Evolutionary conservation across 169 alveolate genomes (phyloP), one percentile per base, ranked within the genome.

Genomic region (Fabrea salina): DNA sequence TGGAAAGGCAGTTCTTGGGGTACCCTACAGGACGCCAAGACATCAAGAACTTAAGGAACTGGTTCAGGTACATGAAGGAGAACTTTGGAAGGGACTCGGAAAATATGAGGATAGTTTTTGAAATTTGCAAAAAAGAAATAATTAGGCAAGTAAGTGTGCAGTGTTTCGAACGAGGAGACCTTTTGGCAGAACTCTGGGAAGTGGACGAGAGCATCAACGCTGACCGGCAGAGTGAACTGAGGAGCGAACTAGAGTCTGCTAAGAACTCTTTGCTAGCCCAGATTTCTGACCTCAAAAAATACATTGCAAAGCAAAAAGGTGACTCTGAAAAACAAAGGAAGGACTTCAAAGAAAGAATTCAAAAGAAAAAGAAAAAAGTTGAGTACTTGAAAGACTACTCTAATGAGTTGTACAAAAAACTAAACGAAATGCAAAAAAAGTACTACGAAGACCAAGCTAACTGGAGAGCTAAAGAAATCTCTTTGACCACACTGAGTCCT

Each of bases 81-180:
- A 41, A 64, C 4, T 16, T n/a, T 44, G 53, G 53, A 44, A 16
- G 16, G 53, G 16, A 43, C 8, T 8, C 40, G 13, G 59, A 67
- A 1, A 19, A 8, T n/a, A 1, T 44, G 44, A 43, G 7, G 25
- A 11, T 67, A 1, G 33, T 44, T 19, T 67, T 41, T 37, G n/a
- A 16, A 3, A 16, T 19, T 11, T 67, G 78, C 4, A 33, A 8
- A 13, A 67, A 43, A 67, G 78, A 67, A 67, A 8, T 67, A 13
- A 43, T 19, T 22, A 67, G 78, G 61, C 78, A 67, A 67, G 78
- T 67, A 40, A 7, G 61, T n/a, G 78, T 67, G 44, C 35, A 44
- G 41, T 67, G 78, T 67, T 32, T 67, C 8, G 78, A 67, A 16
- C 13, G 78, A 67, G 78, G 78, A 19, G 37, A 41, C 16, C 64